A percentile compares a stretch with the other conserved stretches of the same genome.
Conservation (phyloP, 1,284 basidiomycete species). For the Leucocoprinus gongylophorus region DNA sequence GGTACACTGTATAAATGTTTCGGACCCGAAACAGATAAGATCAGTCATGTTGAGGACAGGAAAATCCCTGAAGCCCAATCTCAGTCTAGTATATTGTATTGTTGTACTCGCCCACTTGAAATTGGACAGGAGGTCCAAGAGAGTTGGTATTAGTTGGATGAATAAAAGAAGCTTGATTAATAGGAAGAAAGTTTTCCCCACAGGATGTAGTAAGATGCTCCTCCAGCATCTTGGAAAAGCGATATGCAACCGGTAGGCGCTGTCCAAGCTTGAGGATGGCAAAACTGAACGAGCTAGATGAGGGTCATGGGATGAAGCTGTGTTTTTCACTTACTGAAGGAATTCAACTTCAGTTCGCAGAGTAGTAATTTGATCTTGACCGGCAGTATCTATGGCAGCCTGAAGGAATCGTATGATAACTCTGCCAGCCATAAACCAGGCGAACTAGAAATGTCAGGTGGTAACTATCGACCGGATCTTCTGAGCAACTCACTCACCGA, state of each 20-base stretch:
- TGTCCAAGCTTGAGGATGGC: slow-evolving; percentile 57
- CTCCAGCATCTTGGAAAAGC: slow-evolving; percentile 58
- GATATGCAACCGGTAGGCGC: slow-evolving; percentile 55
- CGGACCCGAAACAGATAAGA: slow-evolving; percentile 3
- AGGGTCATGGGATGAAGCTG: slow-evolving; percentile 2
- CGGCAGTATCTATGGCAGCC: slow-evolving; percentile 47
- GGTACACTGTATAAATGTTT: too few relatives aligned
- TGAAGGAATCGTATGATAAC: slow-evolving; percentile 59
- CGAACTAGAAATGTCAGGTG: slow-evolving; percentile 38
- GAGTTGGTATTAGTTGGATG: slow-evolving; percentile 25
- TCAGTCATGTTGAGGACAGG: slow-evolving; percentile 24
- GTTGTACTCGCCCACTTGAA: slow-evolving; percentile 22
- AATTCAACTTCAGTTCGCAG: slow-evolving; percentile 57
- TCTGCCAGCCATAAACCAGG: slow-evolving; percentile 60
- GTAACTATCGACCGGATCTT: neutral
- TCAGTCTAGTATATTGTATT: slow-evolving; percentile 19
- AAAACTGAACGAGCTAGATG: slow-evolving; percentile 31
- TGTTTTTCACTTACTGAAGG: slow-evolving; percentile 43
- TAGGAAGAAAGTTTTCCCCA: slow-evolving; percentile 24
- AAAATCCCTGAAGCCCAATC: slow-evolving; percentile 28
- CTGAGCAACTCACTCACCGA: slow-evolving; percentile 33
- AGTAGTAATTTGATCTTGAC: slow-evolving; percentile 45
- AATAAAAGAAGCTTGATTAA: slow-evolving; percentile 27
- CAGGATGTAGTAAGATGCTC: slow-evolving; percentile 36
- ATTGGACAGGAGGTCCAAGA: slow-evolving; percentile 27